Evolutionary conservation across 768 basidiomycete species (phyloP).

Genomic region (Phlebiopsis gigantea): DNA sequence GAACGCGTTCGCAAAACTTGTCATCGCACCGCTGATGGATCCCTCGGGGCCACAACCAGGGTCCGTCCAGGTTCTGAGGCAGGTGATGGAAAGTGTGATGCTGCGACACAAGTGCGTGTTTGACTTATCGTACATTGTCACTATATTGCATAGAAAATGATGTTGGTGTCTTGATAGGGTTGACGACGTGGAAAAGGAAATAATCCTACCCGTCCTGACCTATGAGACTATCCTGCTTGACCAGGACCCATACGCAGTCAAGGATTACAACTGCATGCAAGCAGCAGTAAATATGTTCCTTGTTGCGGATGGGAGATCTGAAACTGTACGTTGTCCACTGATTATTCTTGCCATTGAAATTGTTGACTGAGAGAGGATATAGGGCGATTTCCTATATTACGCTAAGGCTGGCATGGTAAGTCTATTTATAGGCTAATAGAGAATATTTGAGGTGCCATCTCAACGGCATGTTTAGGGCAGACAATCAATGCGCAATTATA

Average conservation of each 20-base stretch:
- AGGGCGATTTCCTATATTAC: conserved; percentile 86
- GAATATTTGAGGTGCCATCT: neutral
- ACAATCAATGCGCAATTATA: conserved; percentile 49
- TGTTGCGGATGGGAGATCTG: too few relatives aligned
- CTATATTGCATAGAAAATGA: too few relatives aligned
- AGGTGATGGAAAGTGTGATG: conserved; percentile 74
- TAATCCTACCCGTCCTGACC: conserved; percentile 55
- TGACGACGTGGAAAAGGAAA: conserved; percentile 70
- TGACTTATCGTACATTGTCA: too few relatives aligned
- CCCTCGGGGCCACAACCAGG: conserved; percentile 52
- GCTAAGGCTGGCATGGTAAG: conserved; percentile 56
- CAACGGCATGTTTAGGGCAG: too few relatives aligned
- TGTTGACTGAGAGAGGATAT: too few relatives aligned
- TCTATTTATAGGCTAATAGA: conserved; percentile 1
- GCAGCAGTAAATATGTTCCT: conserved; percentile 73
- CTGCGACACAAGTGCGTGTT: conserved; percentile 62
- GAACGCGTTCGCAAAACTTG: conserved; percentile 41
- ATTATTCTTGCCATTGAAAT: too few relatives aligned
- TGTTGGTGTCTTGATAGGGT: too few relatives aligned
- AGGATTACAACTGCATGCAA: conserved; percentile 77
- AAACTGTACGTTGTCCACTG: too few relatives aligned
- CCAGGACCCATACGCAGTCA: conserved; percentile 54
- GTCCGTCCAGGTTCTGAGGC: conserved; percentile 56
- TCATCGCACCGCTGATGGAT: conserved; percentile 54
- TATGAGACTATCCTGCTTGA: conserved; percentile 63